Evolutionary conservation across 176 grass and related monocot genomes (phyloP), one percentile per base, ranked within the genome.

Genomic region (Musa troglodytarum): DNA sequence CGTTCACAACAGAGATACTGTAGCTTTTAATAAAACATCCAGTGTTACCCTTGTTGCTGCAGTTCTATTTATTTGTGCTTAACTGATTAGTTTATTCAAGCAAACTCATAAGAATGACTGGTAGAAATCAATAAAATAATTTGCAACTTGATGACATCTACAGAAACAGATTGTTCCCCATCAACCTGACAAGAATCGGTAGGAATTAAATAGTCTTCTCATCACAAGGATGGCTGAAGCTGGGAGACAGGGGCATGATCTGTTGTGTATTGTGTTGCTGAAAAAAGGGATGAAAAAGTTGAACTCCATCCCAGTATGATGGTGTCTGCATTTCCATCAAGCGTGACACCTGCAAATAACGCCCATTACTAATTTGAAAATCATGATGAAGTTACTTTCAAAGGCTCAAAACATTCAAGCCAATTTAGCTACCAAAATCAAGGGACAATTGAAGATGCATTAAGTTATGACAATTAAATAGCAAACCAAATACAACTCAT

Each of bases 241-340:
- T 50, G 2, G 49, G 68, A 20, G 49, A 20, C 68, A 20, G 68
- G 20, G 11, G 68, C 34, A 51, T 34, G 21, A 20, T 16, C 51
- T n/a, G 3, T 8, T 50, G 16, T 11, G 14, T 51, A 11, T 50
- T 17, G 34, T 52, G 17, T 20, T 51, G 68, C 23, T 22, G 81
- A 69, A 83, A 86, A 11, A 79, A 83, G 14, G 77, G 82, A 71
- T 88, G 93, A 16, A 85, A 34, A 54, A 67, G 26, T 77, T 56
- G 68, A 54, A 90, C 89, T 6, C 83, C 65, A 34, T 90, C 87
- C 28, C 92, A 63, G 78, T 90, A 96, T 12, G 92, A 67, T 0
- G 87, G 81, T 17, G 83, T 90, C 78, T 96, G 93, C 87, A 96
- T 96, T 68, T 96, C 89, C 17, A 92, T 88, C 49, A 96, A 82